Conservation (phyloP, 495 filamentous ascomycete species). For the Terfezia claveryi region DNA sequence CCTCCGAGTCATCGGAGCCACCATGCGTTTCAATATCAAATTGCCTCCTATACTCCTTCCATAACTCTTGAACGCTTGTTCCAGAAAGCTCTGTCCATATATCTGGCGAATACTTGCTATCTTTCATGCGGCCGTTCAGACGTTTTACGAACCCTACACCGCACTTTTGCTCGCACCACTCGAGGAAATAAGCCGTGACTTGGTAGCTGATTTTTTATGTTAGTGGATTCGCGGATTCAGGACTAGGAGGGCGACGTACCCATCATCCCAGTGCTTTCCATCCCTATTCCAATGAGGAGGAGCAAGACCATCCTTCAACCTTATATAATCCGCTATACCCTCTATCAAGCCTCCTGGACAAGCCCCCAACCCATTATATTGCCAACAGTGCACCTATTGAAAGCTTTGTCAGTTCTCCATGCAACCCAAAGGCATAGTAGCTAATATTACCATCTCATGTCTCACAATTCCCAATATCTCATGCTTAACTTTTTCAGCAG, state of each 20-base stretch:
- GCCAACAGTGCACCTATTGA: slow-evolving; percentile 58
- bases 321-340: slow-evolving; percentile 85
- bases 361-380: slow-evolving; percentile 43
- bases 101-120: slow-evolving; percentile 32
- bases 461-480: slow-evolving; percentile 70
- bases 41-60: slow-evolving; percentile 40
- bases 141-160: slow-evolving; percentile 48
- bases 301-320: slow-evolving; percentile 45
- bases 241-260: slow-evolving; percentile 15
- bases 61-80: slow-evolving; percentile 40
- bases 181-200: slow-evolving; percentile 75
- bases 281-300: slow-evolving; percentile 69
- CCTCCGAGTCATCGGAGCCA: background rate
- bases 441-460: slow-evolving; percentile 48
- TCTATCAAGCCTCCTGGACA: slow-evolving; percentile 69
- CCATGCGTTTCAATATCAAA: background rate
- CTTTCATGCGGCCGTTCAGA: slow-evolving; percentile 49
- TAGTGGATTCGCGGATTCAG: background rate
- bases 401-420: background rate
- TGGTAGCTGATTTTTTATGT: slow-evolving; percentile 33
- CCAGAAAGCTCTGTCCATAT: slow-evolving; percentile 49
- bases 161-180: slow-evolving; percentile 43
- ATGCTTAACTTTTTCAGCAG: slow-evolving; percentile 22
- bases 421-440: too few species aligned
- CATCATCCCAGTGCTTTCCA: slow-evolving; percentile 54